A percentile compares a stretch with the other conserved stretches of the same genome.
Evolutionary conservation across 306 rosid species (phyloP).

Genomic region (Casuarina equisetifolia): DNA sequence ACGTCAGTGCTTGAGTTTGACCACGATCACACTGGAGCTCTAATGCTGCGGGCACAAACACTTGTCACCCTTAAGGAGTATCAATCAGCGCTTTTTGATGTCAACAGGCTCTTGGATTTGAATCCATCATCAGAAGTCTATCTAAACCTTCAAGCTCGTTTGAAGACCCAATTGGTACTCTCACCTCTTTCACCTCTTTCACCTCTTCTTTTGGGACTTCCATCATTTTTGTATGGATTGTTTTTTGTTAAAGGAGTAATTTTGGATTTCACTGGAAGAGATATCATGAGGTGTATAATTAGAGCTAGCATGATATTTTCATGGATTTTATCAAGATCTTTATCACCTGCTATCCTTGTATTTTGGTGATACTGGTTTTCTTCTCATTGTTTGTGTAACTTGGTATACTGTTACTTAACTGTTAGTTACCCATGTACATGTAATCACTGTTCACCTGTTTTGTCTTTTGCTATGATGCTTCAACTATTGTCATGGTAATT

Average conservation of each 20-base stretch:
- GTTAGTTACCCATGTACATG: not conserved
- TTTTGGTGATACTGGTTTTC: not conserved
- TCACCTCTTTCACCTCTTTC: not conserved
- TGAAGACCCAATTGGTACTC: conserved; percentile 85
- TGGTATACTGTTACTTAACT: not conserved
- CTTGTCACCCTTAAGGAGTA: conserved; percentile 82
- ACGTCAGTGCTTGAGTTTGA: conserved; percentile 91
- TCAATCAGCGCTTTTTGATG: conserved; percentile 91
- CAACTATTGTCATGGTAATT: not conserved
- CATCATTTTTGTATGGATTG: conserved; percentile 18
- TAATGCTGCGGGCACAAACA: conserved; percentile 88
- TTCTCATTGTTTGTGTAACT: not conserved
- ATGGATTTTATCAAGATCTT: not conserved
- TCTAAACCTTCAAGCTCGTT: conserved; percentile 84
- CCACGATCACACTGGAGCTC: conserved; percentile 73
- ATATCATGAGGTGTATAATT: not conserved
- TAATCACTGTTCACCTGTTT: not conserved
- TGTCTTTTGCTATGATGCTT: not conserved
- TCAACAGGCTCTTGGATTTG: conserved; percentile 75
- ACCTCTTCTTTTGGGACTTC: conserved; percentile 22
- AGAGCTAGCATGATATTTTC: not conserved
- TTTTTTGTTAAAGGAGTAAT: not conserved
- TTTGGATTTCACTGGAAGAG: not conserved
- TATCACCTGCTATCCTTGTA: not conserved
- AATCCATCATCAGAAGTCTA: conserved; percentile 92